Evolutionary conservation across 148 eudicot genomes (phyloP), one percentile per base, ranked within the genome.

Genomic region (Cornus florida): DNA sequence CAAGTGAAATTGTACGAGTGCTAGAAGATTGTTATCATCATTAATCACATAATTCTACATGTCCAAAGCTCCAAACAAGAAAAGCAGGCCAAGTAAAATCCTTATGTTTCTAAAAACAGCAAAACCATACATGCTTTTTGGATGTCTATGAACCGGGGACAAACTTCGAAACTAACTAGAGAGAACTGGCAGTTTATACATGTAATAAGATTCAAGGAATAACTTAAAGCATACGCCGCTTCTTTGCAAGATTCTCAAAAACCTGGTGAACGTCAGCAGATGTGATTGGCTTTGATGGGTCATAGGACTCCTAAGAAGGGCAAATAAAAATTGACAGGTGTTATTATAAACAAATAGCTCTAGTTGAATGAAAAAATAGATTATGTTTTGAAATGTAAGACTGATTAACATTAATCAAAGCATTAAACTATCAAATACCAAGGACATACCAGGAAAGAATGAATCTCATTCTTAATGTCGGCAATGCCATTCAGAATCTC

Each of bases 391-490:
- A 48, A 48, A 11, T 11, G 19, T 0, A 53, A 53, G 59, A 43
- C 1, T 16, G 59, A 16, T 53, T 23, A 35, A 35, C 43, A 35
- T 35, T 33, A 59, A 60, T 33, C 68, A 60, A 60, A 64, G 69
- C 33, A 62, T 60, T 60, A 11, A 50, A 31, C 46, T 41, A 23
- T 20, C 5, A 1, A 43, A 39, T 46, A 76, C 69, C 70, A 7
- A 78, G 83, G 59, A 60, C 88, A 57, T 92, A 94, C 99, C 86
- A 94, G 86, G 88, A 92, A 92, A 73, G 86, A 71, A 64, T 77
- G 88, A 68, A 97, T 81, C 86, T 91, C 99, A 85, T 85, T 86
- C 89, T 97, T 92, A 95, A 97, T 89, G 83, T 94, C 98, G 59
- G 94, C 88, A 78, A 94, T 92, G 82, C 97, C 97, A 77, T 85